Percentiles rank a stretch among this genome's conserved stretches.
Conservation (phyloP, 1,139 yeast genomes). For the Yamadazyma spencermartinsiae region DNA sequence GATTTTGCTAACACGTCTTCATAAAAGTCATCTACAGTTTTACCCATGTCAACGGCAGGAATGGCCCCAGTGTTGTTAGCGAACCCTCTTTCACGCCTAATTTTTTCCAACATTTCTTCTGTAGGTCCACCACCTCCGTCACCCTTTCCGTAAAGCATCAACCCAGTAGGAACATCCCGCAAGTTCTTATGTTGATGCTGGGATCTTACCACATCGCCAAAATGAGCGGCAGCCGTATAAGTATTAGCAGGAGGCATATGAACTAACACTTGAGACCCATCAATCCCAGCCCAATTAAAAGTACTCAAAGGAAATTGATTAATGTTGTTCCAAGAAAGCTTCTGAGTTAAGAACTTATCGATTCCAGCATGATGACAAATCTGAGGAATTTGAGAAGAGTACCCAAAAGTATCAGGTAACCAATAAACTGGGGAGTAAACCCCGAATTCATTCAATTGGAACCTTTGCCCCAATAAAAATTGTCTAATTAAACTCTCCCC, state of each 20-base stretch:
- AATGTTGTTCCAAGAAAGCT: constrained; percentile 93
- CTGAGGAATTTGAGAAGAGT: constrained; percentile 93
- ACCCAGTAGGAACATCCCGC: constrained; percentile 75
- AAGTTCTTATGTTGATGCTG: constrained; percentile 79
- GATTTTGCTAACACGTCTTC: constrained; percentile 64
- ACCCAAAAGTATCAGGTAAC: constrained; percentile 98
- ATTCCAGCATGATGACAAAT: constrained; percentile 83
- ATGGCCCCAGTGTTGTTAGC: constrained; percentile 77
- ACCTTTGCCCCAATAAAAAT: constrained; percentile 86
- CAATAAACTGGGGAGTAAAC: constrained; percentile 73
- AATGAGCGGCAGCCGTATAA: constrained; percentile 88
- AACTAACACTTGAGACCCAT: constrained; percentile 87
- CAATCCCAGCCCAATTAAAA: constrained; percentile 93
- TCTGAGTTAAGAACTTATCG: constrained; percentile 85
- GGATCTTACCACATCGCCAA: constrained; percentile 87
- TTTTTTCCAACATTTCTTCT: constrained; percentile 87
- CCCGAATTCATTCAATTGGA: constrained; percentile 78
- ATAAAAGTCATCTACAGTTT: constrained; percentile 77
- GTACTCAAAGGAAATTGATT: constrained; percentile 86
- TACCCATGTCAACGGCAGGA: constrained; percentile 79
- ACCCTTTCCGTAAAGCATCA: constrained; percentile 86
- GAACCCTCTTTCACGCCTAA: constrained; percentile 87
- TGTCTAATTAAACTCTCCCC: constrained; percentile 92
- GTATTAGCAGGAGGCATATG: constrained; percentile 99
- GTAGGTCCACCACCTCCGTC: constrained; percentile 99